Conservation (phyloP, 441 rosid genomes). For the Viola pubescens region DNA sequence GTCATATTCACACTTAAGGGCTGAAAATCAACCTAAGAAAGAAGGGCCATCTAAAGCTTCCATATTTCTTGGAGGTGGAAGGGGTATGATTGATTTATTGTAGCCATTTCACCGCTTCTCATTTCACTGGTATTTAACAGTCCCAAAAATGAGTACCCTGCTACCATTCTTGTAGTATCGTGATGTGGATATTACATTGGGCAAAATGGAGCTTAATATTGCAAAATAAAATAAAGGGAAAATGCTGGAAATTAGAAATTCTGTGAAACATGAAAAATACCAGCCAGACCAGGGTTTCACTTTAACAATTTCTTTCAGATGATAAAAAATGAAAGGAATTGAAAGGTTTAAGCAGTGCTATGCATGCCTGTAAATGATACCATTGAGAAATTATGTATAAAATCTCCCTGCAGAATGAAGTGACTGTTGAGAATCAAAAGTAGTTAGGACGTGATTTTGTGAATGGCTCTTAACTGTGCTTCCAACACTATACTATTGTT, state of each 20-base stretch:
- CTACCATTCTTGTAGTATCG: too few species aligned
- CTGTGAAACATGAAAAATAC: not conserved
- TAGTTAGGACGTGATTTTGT: too few species aligned
- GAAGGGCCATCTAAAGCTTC: constrained; percentile 82
- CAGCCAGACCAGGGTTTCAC: not conserved
- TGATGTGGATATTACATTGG: too few species aligned
- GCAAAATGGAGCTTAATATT: too few species aligned
- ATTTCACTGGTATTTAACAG: too few species aligned
- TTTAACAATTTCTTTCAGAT: not conserved
- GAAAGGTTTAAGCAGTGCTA: not conserved
- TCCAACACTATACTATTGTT: too few species aligned
- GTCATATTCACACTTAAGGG: constrained; percentile 59
- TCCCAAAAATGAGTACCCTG: too few species aligned
- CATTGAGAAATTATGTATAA: not conserved
- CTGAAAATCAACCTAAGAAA: constrained; percentile 43
- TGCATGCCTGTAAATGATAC: not conserved
- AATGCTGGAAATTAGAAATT: not conserved
- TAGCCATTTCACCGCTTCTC: too few species aligned
- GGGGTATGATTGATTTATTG: constrained; percentile 31
- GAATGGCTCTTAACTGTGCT: too few species aligned
- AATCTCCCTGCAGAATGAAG: too few species aligned
- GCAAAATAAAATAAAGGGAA: too few species aligned
- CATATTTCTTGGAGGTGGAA: constrained; percentile 66
- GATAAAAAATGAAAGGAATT: not conserved
- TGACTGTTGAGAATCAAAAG: too few species aligned